phyloP scores from a whole-genome alignment of 202 grass and related monocot species.

The Zoysia matrella region DNA sequence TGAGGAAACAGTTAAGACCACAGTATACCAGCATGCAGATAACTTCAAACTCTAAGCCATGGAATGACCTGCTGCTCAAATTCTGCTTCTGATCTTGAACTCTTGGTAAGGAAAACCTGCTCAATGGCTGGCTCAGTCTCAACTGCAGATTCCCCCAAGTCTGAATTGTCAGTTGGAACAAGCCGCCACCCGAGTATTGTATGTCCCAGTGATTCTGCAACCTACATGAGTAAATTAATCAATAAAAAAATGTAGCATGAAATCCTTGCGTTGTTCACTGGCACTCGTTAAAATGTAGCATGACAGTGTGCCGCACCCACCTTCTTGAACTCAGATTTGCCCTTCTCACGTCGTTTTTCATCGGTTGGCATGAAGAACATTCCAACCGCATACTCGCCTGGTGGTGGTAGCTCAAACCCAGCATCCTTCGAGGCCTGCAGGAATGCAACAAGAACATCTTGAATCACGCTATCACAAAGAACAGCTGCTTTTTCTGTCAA shows the following conservation, averaged over 20 bases:
- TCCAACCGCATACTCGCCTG: slow-evolving; percentile 59
- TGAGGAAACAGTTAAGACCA: too few relatives aligned
- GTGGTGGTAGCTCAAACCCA: slow-evolving; percentile 51
- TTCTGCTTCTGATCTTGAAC: slow-evolving; percentile 56
- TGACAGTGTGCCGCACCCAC: too few relatives aligned
- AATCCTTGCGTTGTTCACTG: too few relatives aligned
- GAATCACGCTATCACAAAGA: too few relatives aligned
- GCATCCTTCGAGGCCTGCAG: slow-evolving; percentile 51
- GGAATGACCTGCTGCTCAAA: slow-evolving; percentile 77
- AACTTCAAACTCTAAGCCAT: not conserved
- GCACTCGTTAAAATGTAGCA: too few relatives aligned
- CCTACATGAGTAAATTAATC: slow-evolving; percentile 27
- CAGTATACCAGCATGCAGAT: too few relatives aligned
- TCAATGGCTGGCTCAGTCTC: slow-evolving; percentile 62
- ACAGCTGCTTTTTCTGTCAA: too few relatives aligned
- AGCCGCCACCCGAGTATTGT: slow-evolving; percentile 60
- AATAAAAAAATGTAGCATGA: too few relatives aligned
- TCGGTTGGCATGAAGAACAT: slow-evolving; percentile 53
- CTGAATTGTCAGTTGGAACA: slow-evolving; percentile 59
- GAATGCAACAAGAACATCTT: too few relatives aligned
- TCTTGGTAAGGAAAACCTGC: slow-evolving; percentile 66
- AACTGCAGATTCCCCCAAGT: slow-evolving; percentile 50
- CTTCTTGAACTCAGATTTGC: slow-evolving; percentile 10
- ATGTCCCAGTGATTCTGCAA: slow-evolving; percentile 54
- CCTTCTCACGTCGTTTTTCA: slow-evolving; percentile 40